Base-by-base conservation (phyloP, 2,329 filamentous ascomycete species). In the Sporothrix sp. region DNA sequence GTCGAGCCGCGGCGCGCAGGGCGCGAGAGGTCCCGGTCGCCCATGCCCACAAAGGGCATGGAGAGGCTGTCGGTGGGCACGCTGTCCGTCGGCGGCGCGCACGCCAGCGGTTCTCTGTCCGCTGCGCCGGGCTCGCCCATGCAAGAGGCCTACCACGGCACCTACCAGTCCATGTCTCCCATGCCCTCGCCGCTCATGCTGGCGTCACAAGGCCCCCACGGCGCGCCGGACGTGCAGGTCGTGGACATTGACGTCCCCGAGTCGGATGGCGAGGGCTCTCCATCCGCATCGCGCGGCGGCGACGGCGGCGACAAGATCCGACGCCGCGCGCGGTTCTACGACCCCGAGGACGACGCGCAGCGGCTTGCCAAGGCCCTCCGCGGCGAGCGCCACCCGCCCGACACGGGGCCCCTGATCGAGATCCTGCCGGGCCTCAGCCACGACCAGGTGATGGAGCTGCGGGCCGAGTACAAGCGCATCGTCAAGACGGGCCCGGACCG, bases 101-200 rank as follows among this genome's bases (percentile, higher is more conserved):
- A 65, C 8, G 59, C 64, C 18, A 63, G 59, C 46, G 56, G 71
- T 45, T 72, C 76, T 11, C 64, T 81, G 2, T 69, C 76, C 2
- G 76, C 49, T 0, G 57, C 87, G 2, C 87, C 89, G 0, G 80
- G 80, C 1, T 95, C 88, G 55, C 93, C 91, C 1, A 73, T 97
- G 45, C 78, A 95, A 2, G 91, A 97, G 67, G 84, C 93, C 1
- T 97, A 97, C 67, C 85, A 84, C 55, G 91, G 91, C 35, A 95
- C 90, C 0, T 97, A 95, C 60, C 91, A 97, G 66, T 87, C 87
- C 52, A 86, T 94, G 59, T 95, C 90, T 0, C 90, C 91, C 0
- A 95, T 96, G 87, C 90, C 90, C 0, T 89, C 89, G 0, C 87
- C 90, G 1, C 71, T 90, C 21, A 72, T 82, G 60, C 61, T 81